Base-by-base conservation (phyloP, 352 stramenopile genomes). In the Halophytophthora polymorphica region DNA sequence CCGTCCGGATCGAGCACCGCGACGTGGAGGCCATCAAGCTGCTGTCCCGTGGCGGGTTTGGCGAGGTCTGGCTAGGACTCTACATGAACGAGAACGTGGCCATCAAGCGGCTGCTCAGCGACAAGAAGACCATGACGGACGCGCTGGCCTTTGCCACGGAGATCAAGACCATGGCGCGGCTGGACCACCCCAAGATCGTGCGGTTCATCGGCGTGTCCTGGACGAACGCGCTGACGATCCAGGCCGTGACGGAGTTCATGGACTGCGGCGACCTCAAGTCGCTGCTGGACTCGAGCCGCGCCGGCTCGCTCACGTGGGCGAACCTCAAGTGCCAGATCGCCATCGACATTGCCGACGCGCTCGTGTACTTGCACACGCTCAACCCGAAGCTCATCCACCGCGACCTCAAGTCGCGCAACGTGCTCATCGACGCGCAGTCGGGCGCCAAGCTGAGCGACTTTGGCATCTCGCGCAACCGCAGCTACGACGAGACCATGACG, bases 361-460 rank as follows among this genome's bases (percentile, higher is more conserved):
- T 92, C 23, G 78, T 84, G 50, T 87, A 88, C 53, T 48, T 92
- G 49, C 81, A 92, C 65, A 74, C 74, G 31, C 44, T 86, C 14
- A 80, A 82, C 50, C 69, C 74, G 19, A 84, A 84, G 56, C 53
- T 86, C 3, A 83, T 85, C 28, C 73, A 87, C 48, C 73, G 78
- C 33, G 75, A 89, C 47, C 61, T 89, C 23, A 86, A 85, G 60
- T 85, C 76, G 21, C 73, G 74, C 22, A 90, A 88, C 50, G 64
- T 90, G 18, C 53, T 88, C 25, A 78, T 90, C 18, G 74, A 88
- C 44, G 59, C 71, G 8, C 58, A 81, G 45, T 72, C 49, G 8
- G 66, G 72, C 0, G 74, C 77, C 14, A 90, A 90, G 59, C 48
- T 90, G 22, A 86, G 71, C 36, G 76, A 88, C 45, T 90, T 90